Percentiles rank a stretch among this genome's conserved stretches.
phyloP scores from a whole-genome alignment of 345 rosid species.

The Rhodamnia argentea region DNA sequence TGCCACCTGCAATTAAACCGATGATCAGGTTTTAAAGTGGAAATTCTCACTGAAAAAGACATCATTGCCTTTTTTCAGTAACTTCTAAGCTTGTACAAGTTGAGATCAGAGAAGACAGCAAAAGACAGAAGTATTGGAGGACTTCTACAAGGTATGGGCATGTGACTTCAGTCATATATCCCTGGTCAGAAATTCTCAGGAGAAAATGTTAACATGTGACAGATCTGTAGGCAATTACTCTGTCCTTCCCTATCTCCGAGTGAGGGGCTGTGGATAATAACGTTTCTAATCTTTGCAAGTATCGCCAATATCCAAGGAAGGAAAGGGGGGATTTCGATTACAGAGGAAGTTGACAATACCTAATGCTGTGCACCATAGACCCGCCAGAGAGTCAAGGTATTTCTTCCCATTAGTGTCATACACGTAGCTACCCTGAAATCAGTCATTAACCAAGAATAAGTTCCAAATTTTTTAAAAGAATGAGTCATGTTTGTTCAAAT shows the following conservation, averaged over 20 bases:
- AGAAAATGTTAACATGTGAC: background rate
- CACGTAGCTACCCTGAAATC: conserved; percentile 70
- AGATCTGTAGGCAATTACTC: background rate
- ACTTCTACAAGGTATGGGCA: background rate
- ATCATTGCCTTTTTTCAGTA: background rate
- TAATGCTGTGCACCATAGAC: conserved; percentile 94
- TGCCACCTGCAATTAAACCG: conserved; percentile 54
- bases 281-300: background rate
- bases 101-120: background rate
- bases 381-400: conserved; percentile 96
- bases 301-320: background rate
- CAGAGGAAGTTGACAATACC: conserved; percentile 23
- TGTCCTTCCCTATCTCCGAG: background rate
- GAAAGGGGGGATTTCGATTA: background rate
- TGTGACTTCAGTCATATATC: background rate
- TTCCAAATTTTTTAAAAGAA: background rate
- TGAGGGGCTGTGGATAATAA: background rate
- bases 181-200: background rate
- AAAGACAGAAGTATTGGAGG: background rate
- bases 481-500: background rate
- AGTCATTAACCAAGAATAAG: background rate
- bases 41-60: background rate
- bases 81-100: background rate
- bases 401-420: conserved; percentile 68
- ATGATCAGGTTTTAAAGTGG: background rate